Conservation (phyloP, 805 yeast species). For the Metschnikowia cerradonensis region DNA sequence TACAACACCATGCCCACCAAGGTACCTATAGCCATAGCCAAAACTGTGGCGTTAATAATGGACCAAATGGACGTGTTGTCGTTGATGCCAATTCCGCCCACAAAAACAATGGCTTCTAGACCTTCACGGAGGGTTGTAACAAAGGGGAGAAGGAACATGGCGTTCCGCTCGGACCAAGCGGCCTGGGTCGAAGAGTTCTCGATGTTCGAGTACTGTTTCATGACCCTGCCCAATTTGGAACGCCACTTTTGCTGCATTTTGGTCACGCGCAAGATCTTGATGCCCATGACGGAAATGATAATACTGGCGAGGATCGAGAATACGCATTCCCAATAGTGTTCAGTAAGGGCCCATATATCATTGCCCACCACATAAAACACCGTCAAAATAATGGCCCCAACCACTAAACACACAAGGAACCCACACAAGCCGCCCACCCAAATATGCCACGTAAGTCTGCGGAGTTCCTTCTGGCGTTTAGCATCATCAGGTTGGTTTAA, state of each 20-base stretch:
- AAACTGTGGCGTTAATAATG: constrained; percentile 57
- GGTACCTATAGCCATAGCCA: constrained; percentile 58
- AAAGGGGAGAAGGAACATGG: constrained; percentile 74
- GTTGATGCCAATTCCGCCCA: constrained; percentile 85
- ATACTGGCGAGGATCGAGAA: constrained; percentile 43
- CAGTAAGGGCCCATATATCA: constrained; percentile 44
- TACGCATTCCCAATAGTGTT: constrained; percentile 47
- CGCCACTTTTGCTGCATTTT: constrained; percentile 46
- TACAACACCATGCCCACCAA: constrained; percentile 65
- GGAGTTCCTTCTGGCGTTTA: constrained; percentile 13
- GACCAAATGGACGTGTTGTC: constrained; percentile 53
- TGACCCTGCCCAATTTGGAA: constrained; percentile 29
- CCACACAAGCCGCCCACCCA: constrained; percentile 45
- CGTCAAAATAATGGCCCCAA: constrained; percentile 37
- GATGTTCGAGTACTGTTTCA: constrained; percentile 23
- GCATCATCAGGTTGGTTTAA: neutral
- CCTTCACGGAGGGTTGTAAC: constrained; percentile 88
- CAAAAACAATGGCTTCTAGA: constrained; percentile 83
- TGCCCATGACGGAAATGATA: constrained; percentile 45
- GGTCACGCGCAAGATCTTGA: constrained; percentile 40
- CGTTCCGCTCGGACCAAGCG: constrained; percentile 50
- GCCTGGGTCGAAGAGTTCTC: constrained; percentile 15
- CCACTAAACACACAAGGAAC: constrained; percentile 33
- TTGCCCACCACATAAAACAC: constrained; percentile 40
- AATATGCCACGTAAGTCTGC: constrained; percentile 31